Evolutionary conservation across 331 rosid species (phyloP).

Genomic region (Pyrus hybrid): DNA sequence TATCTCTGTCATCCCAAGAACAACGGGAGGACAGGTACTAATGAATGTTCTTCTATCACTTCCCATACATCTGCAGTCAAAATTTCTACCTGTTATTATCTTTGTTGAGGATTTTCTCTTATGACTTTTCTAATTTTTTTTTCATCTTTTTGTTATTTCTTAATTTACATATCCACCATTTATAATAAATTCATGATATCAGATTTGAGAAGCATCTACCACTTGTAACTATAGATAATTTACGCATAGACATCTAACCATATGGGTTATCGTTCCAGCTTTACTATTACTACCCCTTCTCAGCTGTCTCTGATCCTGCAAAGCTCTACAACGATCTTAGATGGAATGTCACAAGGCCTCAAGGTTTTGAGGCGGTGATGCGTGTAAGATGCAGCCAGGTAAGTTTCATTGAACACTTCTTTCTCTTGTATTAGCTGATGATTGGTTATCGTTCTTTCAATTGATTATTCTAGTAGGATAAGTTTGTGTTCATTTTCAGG

Average conservation of each 20-base stretch:
- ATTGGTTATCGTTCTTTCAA: too few species aligned
- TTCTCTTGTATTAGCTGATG: not conserved
- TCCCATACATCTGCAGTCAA: not conserved
- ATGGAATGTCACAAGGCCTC: slow-evolving; percentile 97
- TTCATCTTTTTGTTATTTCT: not conserved
- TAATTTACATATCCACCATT: not conserved
- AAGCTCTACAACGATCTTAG: slow-evolving; percentile 96
- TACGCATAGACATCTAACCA: not conserved
- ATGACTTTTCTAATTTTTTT: not conserved
- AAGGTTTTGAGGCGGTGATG: slow-evolving; percentile 99
- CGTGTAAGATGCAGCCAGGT: slow-evolving; percentile 99
- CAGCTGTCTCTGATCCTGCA: slow-evolving; percentile 89
- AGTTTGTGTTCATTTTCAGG: slow-evolving; percentile 42
- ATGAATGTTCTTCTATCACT: not conserved
- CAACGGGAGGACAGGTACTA: slow-evolving; percentile 97
- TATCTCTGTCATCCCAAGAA: slow-evolving; percentile 77
- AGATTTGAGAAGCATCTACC: not conserved
- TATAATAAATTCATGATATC: not conserved
- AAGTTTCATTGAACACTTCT: slow-evolving; percentile 12
- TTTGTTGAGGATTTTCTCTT: not conserved
- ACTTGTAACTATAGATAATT: not conserved
- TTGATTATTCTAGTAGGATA: not conserved
- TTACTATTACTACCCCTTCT: slow-evolving; percentile 89
- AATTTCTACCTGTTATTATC: not conserved
- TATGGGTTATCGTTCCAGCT: slow-evolving; percentile 38